These are phyloP conservation scores for Sonneratia caseolaris DNA, from an alignment of 345 rosid species.

Conservation along the genomic window DNA sequence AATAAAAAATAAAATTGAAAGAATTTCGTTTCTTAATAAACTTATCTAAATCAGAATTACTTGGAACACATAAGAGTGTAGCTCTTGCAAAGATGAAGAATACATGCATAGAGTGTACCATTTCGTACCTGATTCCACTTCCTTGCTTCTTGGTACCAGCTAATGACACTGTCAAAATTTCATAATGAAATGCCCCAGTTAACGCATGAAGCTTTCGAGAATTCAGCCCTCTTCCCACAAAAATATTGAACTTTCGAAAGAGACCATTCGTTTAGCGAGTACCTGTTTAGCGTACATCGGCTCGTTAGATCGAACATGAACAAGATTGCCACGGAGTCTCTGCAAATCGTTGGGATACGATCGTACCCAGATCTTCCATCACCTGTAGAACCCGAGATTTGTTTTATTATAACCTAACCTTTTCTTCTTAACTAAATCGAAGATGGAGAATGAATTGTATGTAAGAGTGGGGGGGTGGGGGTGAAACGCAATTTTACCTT, in stretches of 20 bases:
- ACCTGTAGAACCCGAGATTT: slow-evolving; percentile 24
- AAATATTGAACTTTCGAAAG: not conserved
- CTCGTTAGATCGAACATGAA: slow-evolving; percentile 3
- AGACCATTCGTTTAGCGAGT: not conserved
- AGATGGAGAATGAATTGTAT: not conserved
- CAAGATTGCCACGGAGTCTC: not conserved
- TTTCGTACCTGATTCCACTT: slow-evolving; percentile 57
- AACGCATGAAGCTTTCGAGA: not conserved
- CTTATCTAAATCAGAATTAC: too few relatives aligned
- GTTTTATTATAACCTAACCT: not conserved
- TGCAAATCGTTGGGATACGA: slow-evolving; percentile 29
- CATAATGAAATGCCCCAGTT: not conserved
- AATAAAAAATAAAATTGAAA: too few relatives aligned
- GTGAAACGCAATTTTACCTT: slow-evolving; percentile 29
- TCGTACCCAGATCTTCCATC: slow-evolving; percentile 28
- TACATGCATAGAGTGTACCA: not conserved
- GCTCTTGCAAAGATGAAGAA: too few relatives aligned
- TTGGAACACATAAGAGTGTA: too few relatives aligned
- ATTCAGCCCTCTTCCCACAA: not conserved
- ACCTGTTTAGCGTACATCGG: slow-evolving; percentile 10
- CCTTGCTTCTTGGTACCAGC: slow-evolving; percentile 77
- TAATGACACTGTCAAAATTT: slow-evolving; percentile 40
- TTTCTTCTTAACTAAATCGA: not conserved
- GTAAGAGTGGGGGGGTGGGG: too few relatives aligned
- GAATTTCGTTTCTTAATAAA: too few relatives aligned